Conservation (phyloP, 139 green algal species). For the Picochlorum sp. region DNA sequence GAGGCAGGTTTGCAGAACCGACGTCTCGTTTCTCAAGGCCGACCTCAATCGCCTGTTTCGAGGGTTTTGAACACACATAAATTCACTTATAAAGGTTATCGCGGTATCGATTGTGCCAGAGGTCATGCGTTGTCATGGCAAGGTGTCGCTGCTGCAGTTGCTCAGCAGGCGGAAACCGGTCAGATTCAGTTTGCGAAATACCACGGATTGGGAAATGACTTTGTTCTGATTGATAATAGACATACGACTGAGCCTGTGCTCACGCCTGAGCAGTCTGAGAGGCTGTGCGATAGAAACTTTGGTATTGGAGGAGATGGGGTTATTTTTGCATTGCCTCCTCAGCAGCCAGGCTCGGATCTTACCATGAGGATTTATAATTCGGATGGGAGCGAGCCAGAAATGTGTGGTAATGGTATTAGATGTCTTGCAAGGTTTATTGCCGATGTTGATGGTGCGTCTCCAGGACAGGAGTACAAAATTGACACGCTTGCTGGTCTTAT, state of each 20-base stretch:
- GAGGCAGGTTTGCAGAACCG: too few relatives aligned
- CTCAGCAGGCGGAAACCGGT: background rate
- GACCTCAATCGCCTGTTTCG: too few relatives aligned
- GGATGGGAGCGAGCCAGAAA: slow-evolving; percentile 95
- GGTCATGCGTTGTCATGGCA: too few relatives aligned
- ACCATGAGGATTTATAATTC: slow-evolving; percentile 98
- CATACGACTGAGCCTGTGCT: slow-evolving; percentile 57
- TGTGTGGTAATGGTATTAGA: slow-evolving; percentile 99
- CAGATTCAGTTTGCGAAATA: slow-evolving; percentile 80
- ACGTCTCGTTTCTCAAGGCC: too few relatives aligned
- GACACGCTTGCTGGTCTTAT: slow-evolving; percentile 92
- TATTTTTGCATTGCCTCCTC: slow-evolving; percentile 84
- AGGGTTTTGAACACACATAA: too few relatives aligned
- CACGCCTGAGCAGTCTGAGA: slow-evolving; percentile 65
- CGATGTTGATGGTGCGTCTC: slow-evolving; percentile 51
- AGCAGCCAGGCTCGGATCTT: slow-evolving; percentile 60
- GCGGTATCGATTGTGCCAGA: too few relatives aligned
- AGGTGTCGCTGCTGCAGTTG: background rate
- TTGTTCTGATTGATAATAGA: slow-evolving; percentile 97
- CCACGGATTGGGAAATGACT: slow-evolving; percentile 97
- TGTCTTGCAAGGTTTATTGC: slow-evolving; percentile 90
- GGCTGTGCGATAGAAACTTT: slow-evolving; percentile 92
- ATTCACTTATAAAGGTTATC: too few relatives aligned
- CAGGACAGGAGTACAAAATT: slow-evolving; percentile 57
- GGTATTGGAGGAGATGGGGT: slow-evolving; percentile 92